Evolutionary conservation across 2,329 filamentous ascomycete genomes (phyloP), one percentile per base, ranked within the genome.

Genomic region (Fusarium tjaetaba): DNA sequence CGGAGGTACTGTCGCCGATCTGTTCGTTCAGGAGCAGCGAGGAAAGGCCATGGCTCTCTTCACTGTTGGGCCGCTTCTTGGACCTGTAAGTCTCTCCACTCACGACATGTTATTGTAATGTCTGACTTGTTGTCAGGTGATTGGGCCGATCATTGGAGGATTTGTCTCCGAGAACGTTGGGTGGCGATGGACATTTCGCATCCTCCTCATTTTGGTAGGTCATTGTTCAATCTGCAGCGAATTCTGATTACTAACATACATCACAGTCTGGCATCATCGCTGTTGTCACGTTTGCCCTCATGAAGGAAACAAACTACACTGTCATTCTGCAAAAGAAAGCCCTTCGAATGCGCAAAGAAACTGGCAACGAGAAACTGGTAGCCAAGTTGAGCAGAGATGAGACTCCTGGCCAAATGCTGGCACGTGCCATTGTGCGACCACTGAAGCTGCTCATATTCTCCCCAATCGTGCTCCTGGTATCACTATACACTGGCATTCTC

Each of bases 21-120:
- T 75, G 15, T 68, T 62, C 8, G 28, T 53, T 5, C 61, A 58
- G 15, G 45, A 73, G 6, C 43, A 76, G 20, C 85, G 91, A 45
- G 91, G 89, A 13, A 87, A 86, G 7, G 91, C 90, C 2, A 90
- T 92, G 80, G 88, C 90, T 0, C 85, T 87, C 1, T 93, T 92
- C 76, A 86, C 88, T 2, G 85, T 90, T 79, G 87, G 89, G 0
- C 88, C 92, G 0, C 85, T 91, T 7, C 85, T 87, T 4, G 89
- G 89, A 0, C 89, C 89, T 1, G 84, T 85, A 39, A 24, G 65
- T 67, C 2, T 4, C 4, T 2, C 2, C 6, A 5, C 3, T 2
- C 4, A 7, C 3, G 4, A 6, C 1, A 10, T 20, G 5, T 7
- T 0, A 32, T 32, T 24, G 2, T 8, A 14, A 0, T 20, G 5